Base-by-base conservation (phyloP, 2,329 filamentous ascomycete species). In the Fusarium nygamai region DNA sequence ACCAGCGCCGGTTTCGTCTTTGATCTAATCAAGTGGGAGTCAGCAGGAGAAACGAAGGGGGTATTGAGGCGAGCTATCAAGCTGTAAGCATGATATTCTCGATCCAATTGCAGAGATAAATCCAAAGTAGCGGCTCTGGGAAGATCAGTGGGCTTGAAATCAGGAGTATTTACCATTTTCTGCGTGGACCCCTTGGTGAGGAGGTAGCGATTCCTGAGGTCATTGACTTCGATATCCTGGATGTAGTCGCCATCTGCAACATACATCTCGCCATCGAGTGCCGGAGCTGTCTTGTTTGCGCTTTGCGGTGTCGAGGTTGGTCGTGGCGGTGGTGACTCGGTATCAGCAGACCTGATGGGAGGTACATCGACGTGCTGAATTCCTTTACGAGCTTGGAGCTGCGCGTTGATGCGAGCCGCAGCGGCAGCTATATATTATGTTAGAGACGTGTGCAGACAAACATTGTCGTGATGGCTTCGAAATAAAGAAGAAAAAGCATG, bases 1-100 rank as follows among this genome's bases (percentile, higher is more conserved):
- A 99, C 96, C 96, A 89, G 96, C 96, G 90, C 96, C 96, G 92
- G 96, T 98, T 81, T 98, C 94, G 88, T 98, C 96, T 92, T 98
- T 97, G 81, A 99, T 99, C 96, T 99, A 95, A 93, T 93, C 92
- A 96, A 90, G 91, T 89, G 86, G 89, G 92, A 91, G 95, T 98
- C 91, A 98, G 95, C 94, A 96, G 91, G 91, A 94, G 93, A 90
- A 92, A 94, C 91, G 91, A 91, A 92, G 90, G 89, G 87, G 83
- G 83, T 81, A 83, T 83, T 84, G 85, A 85, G 85, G 83, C 83
- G 85, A 89, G 90, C 91, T 93, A 90, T 88, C 86, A 87, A 85
- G 88, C 87, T 84, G 83, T 93, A 92, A 93, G 91, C 90, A 90
- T 90, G 87, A 90, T 86, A 86, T 85, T 86, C 86, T 87, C 87